A percentile compares a stretch with the other conserved stretches of the same genome.
These are phyloP conservation scores for Ophiocordyceps robertsii DNA, from an alignment of 2,329 filamentous ascomycete species.

Conservation along the genomic window DNA sequence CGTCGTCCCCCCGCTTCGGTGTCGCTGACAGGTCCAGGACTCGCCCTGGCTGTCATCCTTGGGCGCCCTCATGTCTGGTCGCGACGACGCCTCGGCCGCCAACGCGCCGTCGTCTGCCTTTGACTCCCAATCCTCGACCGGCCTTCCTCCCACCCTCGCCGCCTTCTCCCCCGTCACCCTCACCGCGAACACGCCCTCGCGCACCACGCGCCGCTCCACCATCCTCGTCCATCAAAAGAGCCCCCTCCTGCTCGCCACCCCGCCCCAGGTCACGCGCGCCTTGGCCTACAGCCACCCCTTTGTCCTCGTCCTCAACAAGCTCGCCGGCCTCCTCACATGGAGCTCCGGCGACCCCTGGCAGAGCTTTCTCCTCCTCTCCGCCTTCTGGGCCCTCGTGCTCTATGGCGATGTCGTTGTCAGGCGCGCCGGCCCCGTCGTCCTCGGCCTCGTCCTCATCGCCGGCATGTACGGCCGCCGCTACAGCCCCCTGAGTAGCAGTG, in stretches of 20 bases:
- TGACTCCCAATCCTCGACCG: constrained; percentile 19
- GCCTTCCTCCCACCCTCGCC: constrained; percentile 60
- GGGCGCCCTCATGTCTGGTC: constrained; percentile 23
- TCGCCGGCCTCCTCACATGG: constrained; percentile 83
- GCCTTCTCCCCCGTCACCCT: constrained; percentile 79
- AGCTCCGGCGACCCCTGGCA: constrained; percentile 91
- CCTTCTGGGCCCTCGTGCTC: constrained; percentile 74
- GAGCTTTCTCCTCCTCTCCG: constrained; percentile 77
- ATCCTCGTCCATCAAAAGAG: constrained; percentile 97
- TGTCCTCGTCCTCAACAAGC: constrained; percentile 72
- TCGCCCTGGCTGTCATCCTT: constrained; percentile 39
- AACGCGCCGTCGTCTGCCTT: constrained; percentile 19
- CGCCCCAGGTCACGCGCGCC: constrained; percentile 85
- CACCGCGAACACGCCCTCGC: constrained; percentile 48
- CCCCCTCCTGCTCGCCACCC: constrained; percentile 80
- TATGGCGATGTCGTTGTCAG: constrained; percentile 79
- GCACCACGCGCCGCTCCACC: constrained; percentile 61
- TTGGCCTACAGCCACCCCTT: constrained; percentile 95
- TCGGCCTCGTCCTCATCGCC: constrained; percentile 66
- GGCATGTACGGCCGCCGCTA: constrained; percentile 90
- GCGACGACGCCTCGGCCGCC: constrained; percentile 22
- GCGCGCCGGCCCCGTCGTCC: constrained; percentile 69
- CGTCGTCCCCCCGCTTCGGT: background rate
- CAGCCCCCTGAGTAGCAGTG: constrained; percentile 78
- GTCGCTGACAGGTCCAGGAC: constrained; percentile 15